Conservation (phyloP, 2,329 filamentous ascomycete genomes). For the Juglanconis juglandina region DNA sequence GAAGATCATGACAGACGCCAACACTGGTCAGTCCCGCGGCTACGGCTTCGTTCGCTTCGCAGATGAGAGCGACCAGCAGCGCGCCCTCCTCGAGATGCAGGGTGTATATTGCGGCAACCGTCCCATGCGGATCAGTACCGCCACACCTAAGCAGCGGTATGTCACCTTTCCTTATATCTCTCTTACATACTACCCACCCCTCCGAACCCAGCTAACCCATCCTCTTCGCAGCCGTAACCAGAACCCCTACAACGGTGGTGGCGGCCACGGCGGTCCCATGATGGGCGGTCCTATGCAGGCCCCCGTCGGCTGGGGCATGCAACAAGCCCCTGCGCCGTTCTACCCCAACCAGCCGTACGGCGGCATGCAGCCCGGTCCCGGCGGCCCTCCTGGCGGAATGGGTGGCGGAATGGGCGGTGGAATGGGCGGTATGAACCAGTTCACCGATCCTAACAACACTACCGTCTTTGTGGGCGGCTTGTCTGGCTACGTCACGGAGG, state of each 20-base stretch:
- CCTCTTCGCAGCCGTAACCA: constrained; percentile 34
- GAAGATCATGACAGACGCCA: constrained; percentile 99
- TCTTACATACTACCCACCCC: neutral
- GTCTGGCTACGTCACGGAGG: constrained; percentile 96
- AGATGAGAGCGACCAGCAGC: constrained; percentile 92
- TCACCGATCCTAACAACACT: constrained; percentile 99
- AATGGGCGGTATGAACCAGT: constrained; percentile 66
- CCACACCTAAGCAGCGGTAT: constrained; percentile 88
- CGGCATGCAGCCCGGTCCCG: constrained; percentile 33
- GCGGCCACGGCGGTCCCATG: constrained; percentile 35
- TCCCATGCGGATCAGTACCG: constrained; percentile 97
- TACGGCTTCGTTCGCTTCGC: constrained; percentile 98
- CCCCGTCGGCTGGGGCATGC: constrained; percentile 40
- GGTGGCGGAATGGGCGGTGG: neutral
- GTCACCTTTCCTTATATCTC: constrained; percentile 18
- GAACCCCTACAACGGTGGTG: constrained; percentile 30
- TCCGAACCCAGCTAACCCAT: neutral
- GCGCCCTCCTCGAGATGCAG: constrained; percentile 95
- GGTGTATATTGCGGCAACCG: constrained; percentile 98
- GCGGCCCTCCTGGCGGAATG: constrained; percentile 33
- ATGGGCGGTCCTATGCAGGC: constrained; percentile 38
- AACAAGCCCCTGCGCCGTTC: constrained; percentile 19
- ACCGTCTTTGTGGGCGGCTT: constrained; percentile 97
- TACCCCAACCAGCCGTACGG: constrained; percentile 18
- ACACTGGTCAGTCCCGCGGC: constrained; percentile 93